These are phyloP conservation scores for Tephrocybe sp. DNA, from an alignment of 768 basidiomycete species.

Conservation along the genomic window DNA sequence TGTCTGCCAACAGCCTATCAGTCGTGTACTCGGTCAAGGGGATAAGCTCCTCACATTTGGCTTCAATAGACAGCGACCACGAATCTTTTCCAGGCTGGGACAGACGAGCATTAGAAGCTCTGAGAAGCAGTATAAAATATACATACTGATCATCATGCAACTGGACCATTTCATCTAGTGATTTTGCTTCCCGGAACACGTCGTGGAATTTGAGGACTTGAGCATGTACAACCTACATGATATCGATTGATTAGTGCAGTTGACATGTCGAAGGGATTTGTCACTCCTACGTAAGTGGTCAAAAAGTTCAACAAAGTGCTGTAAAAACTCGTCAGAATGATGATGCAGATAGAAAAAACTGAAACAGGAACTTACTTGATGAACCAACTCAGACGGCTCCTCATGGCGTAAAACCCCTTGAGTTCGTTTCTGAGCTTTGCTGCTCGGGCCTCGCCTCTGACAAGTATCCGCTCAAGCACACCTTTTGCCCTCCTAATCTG, in stretches of 20 bases:
- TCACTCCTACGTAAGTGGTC: constrained; percentile 64
- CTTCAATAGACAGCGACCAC: constrained; percentile 63
- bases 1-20: constrained; percentile 43
- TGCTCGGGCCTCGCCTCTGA: constrained; percentile 46
- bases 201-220: constrained; percentile 63
- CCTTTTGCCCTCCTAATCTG: constrained; percentile 75
- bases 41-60: constrained; percentile 42
- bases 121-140: not conserved
- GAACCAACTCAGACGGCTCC: constrained; percentile 81
- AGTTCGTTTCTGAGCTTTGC: constrained; percentile 42
- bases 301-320: constrained; percentile 56
- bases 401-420: constrained; percentile 75
- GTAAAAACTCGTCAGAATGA: not conserved
- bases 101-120: not conserved
- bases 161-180: constrained; percentile 75
- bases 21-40: not conserved
- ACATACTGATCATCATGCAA: constrained; percentile 72
- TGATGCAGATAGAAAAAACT: not conserved
- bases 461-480: constrained; percentile 67
- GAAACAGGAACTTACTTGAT: constrained; percentile 60
- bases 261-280: not conserved
- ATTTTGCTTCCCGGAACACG: constrained; percentile 49
- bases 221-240: constrained; percentile 62
- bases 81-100: constrained; percentile 48
- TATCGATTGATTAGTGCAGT: not conserved